Conservation (phyloP, 371 early-diverging fungal genomes). For the Blastocladiella emersonii region DNA sequence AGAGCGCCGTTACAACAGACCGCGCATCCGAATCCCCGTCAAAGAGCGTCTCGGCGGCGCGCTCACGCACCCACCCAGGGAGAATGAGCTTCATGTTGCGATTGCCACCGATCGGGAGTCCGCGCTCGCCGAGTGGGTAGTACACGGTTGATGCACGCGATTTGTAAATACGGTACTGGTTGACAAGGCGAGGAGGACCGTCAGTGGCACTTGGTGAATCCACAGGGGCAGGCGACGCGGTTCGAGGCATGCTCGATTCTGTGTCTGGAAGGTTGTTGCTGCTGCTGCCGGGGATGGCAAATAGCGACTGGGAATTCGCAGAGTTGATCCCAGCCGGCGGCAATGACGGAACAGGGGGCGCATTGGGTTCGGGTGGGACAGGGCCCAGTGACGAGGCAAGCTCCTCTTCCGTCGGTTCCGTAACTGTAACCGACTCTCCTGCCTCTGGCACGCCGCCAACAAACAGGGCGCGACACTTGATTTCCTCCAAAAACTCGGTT, state of each 20-base stretch:
- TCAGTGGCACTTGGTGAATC: too few species aligned
- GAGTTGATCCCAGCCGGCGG: too few species aligned
- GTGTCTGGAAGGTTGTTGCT: too few species aligned
- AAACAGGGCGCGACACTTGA: slow-evolving; percentile 52
- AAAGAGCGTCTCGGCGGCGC: slow-evolving; percentile 66
- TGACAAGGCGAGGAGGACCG: not conserved
- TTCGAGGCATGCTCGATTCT: too few species aligned
- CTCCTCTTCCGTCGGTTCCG: slow-evolving; percentile 11
- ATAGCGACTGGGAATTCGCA: too few species aligned
- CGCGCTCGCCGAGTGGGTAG: slow-evolving; percentile 5
- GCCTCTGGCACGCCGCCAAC: slow-evolving; percentile 20
- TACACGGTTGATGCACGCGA: slow-evolving; percentile 1
- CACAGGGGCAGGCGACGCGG: too few species aligned
- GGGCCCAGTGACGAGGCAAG: too few species aligned
- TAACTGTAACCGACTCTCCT: slow-evolving; percentile 26
- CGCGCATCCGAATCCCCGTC: slow-evolving; percentile 46
- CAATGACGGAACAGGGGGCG: too few species aligned
- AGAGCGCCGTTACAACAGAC: slow-evolving; percentile 38
- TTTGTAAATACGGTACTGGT: slow-evolving; percentile 4
- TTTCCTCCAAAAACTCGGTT: slow-evolving; percentile 46
- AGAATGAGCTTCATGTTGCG: slow-evolving; percentile 25
- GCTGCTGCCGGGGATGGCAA: too few species aligned
- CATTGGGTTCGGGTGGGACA: too few species aligned
- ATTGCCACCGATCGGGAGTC: not conserved
- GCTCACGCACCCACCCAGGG: slow-evolving; percentile 80